Conservation (phyloP, 78 protist species). For the Dictyostelium brefeldianum region DNA sequence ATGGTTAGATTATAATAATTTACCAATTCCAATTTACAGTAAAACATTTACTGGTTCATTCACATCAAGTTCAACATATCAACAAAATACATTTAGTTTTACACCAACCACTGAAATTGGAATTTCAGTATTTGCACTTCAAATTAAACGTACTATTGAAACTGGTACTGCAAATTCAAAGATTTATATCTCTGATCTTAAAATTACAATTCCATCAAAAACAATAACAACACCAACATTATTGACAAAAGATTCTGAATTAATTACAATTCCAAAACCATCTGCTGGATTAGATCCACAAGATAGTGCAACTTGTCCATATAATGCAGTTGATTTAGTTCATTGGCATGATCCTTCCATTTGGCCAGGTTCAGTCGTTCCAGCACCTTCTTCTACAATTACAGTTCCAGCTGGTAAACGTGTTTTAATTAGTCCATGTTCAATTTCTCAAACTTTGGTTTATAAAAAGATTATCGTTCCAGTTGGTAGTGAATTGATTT, state of each 20-base stretch:
- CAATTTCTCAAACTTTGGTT: slow-evolving; percentile 13
- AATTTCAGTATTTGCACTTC: background rate
- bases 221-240: background rate
- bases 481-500: slow-evolving; percentile 10
- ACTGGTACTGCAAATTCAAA: too few relatives aligned
- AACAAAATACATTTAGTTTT: background rate
- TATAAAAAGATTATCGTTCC: slow-evolving; percentile 67
- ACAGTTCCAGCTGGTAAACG: slow-evolving; percentile 42
- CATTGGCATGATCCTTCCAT: slow-evolving; percentile 77
- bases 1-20: background rate
- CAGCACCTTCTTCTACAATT: slow-evolving; percentile 18
- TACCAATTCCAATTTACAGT: background rate
- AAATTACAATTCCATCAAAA: background rate
- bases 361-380: slow-evolving; percentile 44
- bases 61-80: background rate
- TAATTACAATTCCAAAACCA: slow-evolving; percentile 23
- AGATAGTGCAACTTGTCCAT: slow-evolving; percentile 42
- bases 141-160: background rate
- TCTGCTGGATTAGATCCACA: background rate
- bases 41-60: slow-evolving; percentile 4
- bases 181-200: background rate
- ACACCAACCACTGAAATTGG: background rate
- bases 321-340: slow-evolving; percentile 2
- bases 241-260: slow-evolving; percentile 21
- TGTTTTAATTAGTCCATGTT: slow-evolving; percentile 66